phyloP scores from a whole-genome alignment of 73 alveolate species.

The Tetrahymena elliotti region DNA sequence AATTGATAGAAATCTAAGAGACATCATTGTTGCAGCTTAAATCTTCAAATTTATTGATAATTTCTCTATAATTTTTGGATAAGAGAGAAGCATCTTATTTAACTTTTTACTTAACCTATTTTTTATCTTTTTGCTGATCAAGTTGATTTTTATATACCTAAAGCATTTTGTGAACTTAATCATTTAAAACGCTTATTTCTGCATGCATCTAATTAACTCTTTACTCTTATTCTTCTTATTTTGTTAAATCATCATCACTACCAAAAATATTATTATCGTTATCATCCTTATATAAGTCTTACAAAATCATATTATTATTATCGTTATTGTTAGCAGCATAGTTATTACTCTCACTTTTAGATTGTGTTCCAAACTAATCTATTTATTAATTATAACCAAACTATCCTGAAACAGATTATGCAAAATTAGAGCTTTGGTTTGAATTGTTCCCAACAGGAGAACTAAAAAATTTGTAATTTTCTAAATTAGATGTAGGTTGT shows the following conservation, averaged over 20 bases:
- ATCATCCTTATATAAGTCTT: background rate
- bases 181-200: background rate
- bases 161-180: background rate
- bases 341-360: background rate
- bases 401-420: background rate
- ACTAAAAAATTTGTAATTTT: background rate
- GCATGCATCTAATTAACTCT: background rate
- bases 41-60: background rate
- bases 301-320: background rate
- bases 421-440: background rate
- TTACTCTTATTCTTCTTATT: background rate
- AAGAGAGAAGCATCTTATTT: background rate
- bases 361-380: background rate
- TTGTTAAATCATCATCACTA: background rate
- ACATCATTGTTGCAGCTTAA: background rate
- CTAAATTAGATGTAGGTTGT: background rate
- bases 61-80: background rate
- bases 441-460: background rate
- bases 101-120: background rate
- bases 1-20: background rate
- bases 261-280: background rate
- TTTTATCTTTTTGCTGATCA: background rate
- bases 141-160: background rate
- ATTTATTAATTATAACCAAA: background rate
- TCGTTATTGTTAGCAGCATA: background rate